Percentiles rank a stretch among this genome's conserved stretches.
These are phyloP conservation scores for Trametes gibbosa DNA, from an alignment of 768 basidiomycete species.

Conservation along the genomic window DNA sequence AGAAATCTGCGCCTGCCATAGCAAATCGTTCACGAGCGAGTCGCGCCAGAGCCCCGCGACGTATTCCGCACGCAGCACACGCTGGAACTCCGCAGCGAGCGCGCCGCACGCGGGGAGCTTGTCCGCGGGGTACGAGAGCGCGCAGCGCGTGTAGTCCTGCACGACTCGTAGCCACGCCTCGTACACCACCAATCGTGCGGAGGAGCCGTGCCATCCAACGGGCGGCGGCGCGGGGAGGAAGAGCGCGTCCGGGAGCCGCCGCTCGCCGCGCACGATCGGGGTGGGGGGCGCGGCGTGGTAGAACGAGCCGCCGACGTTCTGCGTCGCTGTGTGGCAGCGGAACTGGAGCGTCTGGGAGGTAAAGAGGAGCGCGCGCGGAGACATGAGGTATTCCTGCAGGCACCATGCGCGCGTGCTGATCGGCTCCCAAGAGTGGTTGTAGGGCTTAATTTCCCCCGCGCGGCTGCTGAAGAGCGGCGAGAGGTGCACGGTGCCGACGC, in stretches of 20 bases:
- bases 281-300: background rate
- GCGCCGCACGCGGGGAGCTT: conserved; percentile 13
- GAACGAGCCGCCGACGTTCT: conserved; percentile 5
- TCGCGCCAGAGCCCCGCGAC: conserved; percentile 12
- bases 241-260: conserved; percentile 1
- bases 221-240: background rate
- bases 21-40: conserved; percentile 2
- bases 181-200: background rate
- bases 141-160: conserved; percentile 9
- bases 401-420: conserved; percentile 13
- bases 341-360: conserved; percentile 13
- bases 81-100: conserved; percentile 11
- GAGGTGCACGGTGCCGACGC: conserved; percentile 1
- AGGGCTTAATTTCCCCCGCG: background rate
- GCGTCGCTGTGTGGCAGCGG: conserved; percentile 7
- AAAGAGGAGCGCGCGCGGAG: conserved; percentile 6
- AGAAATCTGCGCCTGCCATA: conserved; percentile 5
- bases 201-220: background rate
- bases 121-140: conserved; percentile 6
- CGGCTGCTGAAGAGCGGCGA: background rate
- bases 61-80: conserved; percentile 4
- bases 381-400: conserved; percentile 10
- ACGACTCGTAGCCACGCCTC: conserved; percentile 4
- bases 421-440: conserved; percentile 5
- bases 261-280: background rate